Evolutionary conservation across 768 basidiomycete species (phyloP), one percentile per base, ranked within the genome.

Genomic region (Panellus pusillus): DNA sequence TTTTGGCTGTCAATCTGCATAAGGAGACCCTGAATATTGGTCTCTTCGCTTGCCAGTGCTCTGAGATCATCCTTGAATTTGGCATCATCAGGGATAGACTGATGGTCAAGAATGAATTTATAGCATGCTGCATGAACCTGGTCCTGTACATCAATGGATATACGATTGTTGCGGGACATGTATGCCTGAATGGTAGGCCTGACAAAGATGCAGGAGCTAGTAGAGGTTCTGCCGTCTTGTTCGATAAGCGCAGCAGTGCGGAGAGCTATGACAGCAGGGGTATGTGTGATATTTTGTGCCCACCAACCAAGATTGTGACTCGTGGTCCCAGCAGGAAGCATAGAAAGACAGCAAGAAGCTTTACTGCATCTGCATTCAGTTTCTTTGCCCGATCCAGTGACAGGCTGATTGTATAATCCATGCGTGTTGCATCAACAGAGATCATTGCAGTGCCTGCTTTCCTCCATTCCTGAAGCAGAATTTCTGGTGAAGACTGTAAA

Each of bases 301-400:
- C 54, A 58, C 44, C 47, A 29, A 2, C 2, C n/a, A 12, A 68
- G 44, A 35, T 58, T 46, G 4, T 55, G n/a, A 2, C 49, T 41
- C 20, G 47, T 51, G 9, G 62, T 60, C 1, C 69, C 67, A 12
- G 51, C 62, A 0, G 69, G 69, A 9, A 70, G 60, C 43, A 67
- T 44, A 9, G 67, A 61, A 15, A 70, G 20, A 57, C 41, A 24
- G 57, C 48, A 17, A 64, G 46, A 12, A 64, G 61, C 5, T 39
- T 41, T 4, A 31, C 28, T 18, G 47, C 53, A 14, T 42, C 54
- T 27, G 49, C 62, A 27, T 47, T 54, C 13, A 49, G 18, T 40
- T 5, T 20, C 5, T 6, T 8, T 44, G 65, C 57, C 11, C 52
- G 50, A 4, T 45, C 20, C 39, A 40, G 49, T 42, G 58, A 41